These are phyloP conservation scores for Leccinum variicolor DNA, from an alignment of 768 basidiomycete species.

Conservation along the genomic window DNA sequence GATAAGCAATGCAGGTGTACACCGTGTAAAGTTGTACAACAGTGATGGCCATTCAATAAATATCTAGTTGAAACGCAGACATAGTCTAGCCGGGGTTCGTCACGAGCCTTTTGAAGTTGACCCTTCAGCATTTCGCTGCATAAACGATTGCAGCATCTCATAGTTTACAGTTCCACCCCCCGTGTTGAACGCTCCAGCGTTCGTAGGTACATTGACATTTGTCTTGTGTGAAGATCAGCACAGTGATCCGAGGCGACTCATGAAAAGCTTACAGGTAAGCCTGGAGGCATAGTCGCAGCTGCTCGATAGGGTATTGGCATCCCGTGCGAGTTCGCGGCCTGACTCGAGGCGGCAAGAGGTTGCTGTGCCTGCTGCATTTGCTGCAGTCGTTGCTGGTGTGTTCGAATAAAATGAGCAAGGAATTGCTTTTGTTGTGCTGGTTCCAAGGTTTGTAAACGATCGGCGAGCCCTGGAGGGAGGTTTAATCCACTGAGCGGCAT, in stretches of 20 bases:
- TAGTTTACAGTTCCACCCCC: slow-evolving; percentile 29
- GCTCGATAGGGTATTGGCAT: slow-evolving; percentile 7
- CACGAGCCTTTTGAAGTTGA: slow-evolving; percentile 20
- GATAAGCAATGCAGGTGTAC: slow-evolving; percentile 10
- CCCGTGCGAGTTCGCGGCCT: slow-evolving; percentile 16
- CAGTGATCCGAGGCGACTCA: not conserved
- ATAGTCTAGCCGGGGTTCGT: slow-evolving; percentile 14
- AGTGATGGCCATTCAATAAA: not conserved
- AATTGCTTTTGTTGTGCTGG: slow-evolving; percentile 20
- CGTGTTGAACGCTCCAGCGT: slow-evolving; percentile 22
- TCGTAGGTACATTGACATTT: slow-evolving; percentile 7
- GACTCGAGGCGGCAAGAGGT: slow-evolving; percentile 8
- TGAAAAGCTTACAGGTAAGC: slow-evolving; percentile 15
- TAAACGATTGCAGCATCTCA: slow-evolving; percentile 47
- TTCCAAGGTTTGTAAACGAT: slow-evolving; percentile 25
- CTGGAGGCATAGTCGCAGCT: slow-evolving; percentile 12
- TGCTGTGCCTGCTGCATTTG: slow-evolving; percentile 23
- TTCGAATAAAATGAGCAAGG: slow-evolving; percentile 10
- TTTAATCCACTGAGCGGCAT: not conserved
- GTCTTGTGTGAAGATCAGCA: slow-evolving; percentile 8
- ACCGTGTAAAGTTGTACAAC: slow-evolving; percentile 10
- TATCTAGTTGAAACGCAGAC: not conserved
- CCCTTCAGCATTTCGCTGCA: slow-evolving; percentile 38
- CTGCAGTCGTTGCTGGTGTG: slow-evolving; percentile 19
- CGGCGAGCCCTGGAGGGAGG: slow-evolving; percentile 10